Base-by-base conservation (phyloP, 768 basidiomycete genomes). In the Solioccasus polychromus region DNA sequence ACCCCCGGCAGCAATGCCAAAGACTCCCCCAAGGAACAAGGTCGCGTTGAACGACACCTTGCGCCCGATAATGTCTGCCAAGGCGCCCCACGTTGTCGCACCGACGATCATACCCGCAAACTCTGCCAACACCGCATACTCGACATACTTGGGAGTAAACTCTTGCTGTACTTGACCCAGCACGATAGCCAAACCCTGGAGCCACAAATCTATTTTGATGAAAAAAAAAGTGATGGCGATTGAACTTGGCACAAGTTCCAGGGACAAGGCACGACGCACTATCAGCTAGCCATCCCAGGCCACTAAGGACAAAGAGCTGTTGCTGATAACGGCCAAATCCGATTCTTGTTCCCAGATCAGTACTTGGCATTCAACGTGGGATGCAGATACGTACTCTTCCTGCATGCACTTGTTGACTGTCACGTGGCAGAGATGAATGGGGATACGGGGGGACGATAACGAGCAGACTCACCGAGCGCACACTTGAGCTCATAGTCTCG, bases 291-390 rank as follows among this genome's bases (percentile, higher is more conserved):
- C 76, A 77, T 44, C 76, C 75, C 5, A 77, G 55, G 43, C 75
- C 76, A 40, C 71, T 65, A 14, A 78, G 60, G 20, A 68, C 17
- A 53, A 78, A 76, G 24, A 78, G 67, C 51, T 77, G 71, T 42
- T 64, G 58, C 44, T 78, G 76, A 60, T 77, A 78, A 32, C 66
- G 68, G 12, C 76, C 76, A 32, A 73, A 77, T 39, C 76, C 75
- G 37, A 77, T 74, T 47, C 75, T 76, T 53, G 37, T 10, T 28
- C 8, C 20, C 24, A 10, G 4, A 15, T 57, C 8, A 45, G 17
- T 20, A 14, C 12, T 22, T 17, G 40, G 51, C 42, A 41, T 24
- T 12, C 7, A 28, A 28, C 28, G 28, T 12, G 7, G 24, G 17
- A 40, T 25, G 44, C 12, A 41, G 45, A 25, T 12, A 60, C 67